phyloP scores from a whole-genome alignment of 331 rosid species.

The Quercus phellos region DNA sequence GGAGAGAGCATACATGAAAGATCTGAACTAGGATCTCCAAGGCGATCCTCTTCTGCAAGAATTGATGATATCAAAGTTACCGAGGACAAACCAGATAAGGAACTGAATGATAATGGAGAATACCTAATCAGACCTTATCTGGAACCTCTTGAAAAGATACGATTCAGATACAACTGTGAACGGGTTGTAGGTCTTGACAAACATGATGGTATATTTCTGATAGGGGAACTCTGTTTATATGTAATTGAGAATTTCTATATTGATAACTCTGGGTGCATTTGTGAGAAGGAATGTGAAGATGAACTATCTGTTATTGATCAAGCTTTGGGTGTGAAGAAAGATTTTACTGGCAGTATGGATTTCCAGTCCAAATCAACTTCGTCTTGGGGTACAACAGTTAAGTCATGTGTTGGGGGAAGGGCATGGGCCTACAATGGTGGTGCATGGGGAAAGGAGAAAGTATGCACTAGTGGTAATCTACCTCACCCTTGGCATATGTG shows the following conservation, averaged over 20 bases:
- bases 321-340: slow-evolving; percentile 97
- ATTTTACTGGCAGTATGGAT: slow-evolving; percentile 56
- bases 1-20: slow-evolving; percentile 70
- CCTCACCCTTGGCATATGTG: slow-evolving; percentile 98
- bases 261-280: slow-evolving; percentile 81
- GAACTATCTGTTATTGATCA: slow-evolving; percentile 95
- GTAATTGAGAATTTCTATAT: slow-evolving; percentile 93
- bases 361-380: slow-evolving; percentile 78
- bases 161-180: slow-evolving; percentile 89
- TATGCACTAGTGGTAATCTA: slow-evolving; percentile 69
- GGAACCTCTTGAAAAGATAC: slow-evolving; percentile 82
- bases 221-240: slow-evolving; percentile 84
- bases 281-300: slow-evolving; percentile 84
- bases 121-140: slow-evolving; percentile 90
- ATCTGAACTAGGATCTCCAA: slow-evolving; percentile 82
- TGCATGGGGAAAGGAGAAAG: slow-evolving; percentile 99
- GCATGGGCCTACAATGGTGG: slow-evolving; percentile 99
- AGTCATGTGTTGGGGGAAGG: slow-evolving; percentile 85
- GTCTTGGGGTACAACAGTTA: slow-evolving; percentile 59
- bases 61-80: slow-evolving; percentile 53
- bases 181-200: slow-evolving; percentile 97
- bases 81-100: slow-evolving; percentile 75
- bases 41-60: slow-evolving; percentile 65
- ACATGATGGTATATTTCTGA: slow-evolving; percentile 96
- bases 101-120: slow-evolving; percentile 85